phyloP scores from a whole-genome alignment of 2,329 filamentous ascomycete genomes.

The Sporothrix pallida region DNA sequence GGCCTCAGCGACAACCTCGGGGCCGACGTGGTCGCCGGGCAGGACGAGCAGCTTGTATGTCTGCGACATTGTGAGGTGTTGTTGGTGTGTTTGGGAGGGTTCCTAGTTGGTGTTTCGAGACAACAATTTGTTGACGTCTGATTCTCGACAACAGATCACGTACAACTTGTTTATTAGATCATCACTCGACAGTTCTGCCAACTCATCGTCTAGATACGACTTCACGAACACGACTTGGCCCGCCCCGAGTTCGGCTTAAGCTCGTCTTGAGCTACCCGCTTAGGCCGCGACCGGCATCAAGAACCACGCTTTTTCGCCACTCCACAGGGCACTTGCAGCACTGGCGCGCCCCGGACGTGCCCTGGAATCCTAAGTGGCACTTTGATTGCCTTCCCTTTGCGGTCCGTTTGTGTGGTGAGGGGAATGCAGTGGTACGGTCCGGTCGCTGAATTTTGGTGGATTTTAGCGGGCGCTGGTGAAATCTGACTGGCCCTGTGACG shows the following conservation, averaged over 20 bases:
- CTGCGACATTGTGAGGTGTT: conserved; percentile 16
- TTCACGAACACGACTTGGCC: background rate
- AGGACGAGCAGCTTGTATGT: conserved; percentile 50
- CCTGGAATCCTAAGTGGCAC: background rate
- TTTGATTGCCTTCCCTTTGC: conserved; percentile 31
- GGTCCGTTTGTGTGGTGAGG: background rate
- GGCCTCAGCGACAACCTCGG: conserved; percentile 54
- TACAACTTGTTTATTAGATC: conserved; percentile 12
- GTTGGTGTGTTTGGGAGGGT: background rate
- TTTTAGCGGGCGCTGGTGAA: too few species aligned
- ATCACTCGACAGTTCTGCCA: background rate
- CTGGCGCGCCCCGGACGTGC: conserved; percentile 12
- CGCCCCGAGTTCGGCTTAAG: conserved; percentile 28
- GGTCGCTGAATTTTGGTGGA: background rate
- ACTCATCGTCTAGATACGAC: background rate
- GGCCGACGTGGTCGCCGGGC: conserved; percentile 55
- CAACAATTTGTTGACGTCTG: too few species aligned
- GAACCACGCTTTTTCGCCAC: conserved; percentile 10
- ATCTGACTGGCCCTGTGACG: conserved; percentile 9
- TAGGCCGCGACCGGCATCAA: conserved; percentile 20
- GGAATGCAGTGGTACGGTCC: conserved; percentile 14
- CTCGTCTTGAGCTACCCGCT: background rate
- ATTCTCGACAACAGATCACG: background rate
- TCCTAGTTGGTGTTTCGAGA: background rate
- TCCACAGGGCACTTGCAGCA: conserved; percentile 11